phyloP scores from a whole-genome alignment of 352 stramenopile species.

The Phytophthora foliorum region DNA sequence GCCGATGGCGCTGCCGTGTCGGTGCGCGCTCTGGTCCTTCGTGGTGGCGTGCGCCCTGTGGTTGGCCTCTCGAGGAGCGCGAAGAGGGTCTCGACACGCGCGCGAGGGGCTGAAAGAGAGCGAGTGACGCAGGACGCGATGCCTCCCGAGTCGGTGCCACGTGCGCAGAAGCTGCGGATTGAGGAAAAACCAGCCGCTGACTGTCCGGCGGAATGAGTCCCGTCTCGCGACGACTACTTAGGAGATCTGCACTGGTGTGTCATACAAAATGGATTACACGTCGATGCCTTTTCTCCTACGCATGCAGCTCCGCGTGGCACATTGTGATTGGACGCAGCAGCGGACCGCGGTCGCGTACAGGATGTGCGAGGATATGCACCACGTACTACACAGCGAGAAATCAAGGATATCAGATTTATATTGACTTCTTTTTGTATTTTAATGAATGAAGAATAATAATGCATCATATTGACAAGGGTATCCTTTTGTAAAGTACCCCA shows the following conservation, averaged over 20 bases:
- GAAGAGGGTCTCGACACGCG: slow-evolving; percentile 4
- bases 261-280: background rate
- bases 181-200: slow-evolving; percentile 4
- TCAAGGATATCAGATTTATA: too few species aligned
- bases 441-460: too few species aligned
- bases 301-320: slow-evolving; percentile 8
- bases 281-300: background rate
- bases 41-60: slow-evolving; percentile 28
- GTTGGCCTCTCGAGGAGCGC: slow-evolving; percentile 3
- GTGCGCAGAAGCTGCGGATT: slow-evolving; percentile 28
- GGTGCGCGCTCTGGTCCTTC: slow-evolving; percentile 32
- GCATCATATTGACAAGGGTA: background rate
- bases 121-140: slow-evolving; percentile 16
- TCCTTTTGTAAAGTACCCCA: background rate
- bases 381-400: too few species aligned
- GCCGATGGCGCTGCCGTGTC: slow-evolving; percentile 25
- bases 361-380: background rate
- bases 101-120: slow-evolving; percentile 34
- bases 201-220: slow-evolving; percentile 23
- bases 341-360: background rate
- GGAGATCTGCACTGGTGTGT: background rate
- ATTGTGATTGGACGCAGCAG: slow-evolving; percentile 24
- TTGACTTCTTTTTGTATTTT: too few species aligned
- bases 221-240: background rate
- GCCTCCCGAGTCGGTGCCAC: slow-evolving; percentile 19